phyloP scores from a whole-genome alignment of 2,329 filamentous ascomycete genomes.

The Sordariomycetes sp. region DNA sequence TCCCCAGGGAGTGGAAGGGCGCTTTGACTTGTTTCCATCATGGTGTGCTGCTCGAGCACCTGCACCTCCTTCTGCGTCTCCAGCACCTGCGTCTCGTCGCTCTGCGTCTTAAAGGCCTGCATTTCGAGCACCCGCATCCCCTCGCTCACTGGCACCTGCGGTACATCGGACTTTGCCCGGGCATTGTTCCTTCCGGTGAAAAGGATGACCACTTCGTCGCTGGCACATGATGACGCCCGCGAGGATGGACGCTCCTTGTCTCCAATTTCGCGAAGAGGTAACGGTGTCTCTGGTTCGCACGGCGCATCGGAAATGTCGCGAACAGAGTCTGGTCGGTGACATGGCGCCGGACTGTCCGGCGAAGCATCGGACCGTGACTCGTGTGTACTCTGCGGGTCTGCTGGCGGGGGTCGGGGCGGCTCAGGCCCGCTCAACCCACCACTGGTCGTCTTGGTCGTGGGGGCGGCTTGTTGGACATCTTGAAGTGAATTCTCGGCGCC shows the following conservation, averaged over 20 bases:
- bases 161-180: slow-evolving; percentile 5
- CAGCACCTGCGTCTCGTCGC: too few species aligned
- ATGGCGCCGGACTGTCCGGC: background rate
- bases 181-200: slow-evolving; percentile 41
- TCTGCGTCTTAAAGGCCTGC: background rate
- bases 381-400: background rate
- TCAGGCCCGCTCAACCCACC: background rate
- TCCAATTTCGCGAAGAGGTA: background rate
- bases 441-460: background rate
- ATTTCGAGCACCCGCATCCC: background rate
- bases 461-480: slow-evolving; percentile 11
- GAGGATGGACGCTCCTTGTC: background rate
- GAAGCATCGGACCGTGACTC: background rate
- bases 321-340: background rate
- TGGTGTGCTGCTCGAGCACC: background rate
- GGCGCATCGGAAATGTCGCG: background rate
- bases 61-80: background rate
- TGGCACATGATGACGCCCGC: background rate
- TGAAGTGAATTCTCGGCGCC: slow-evolving; percentile 36
- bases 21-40: background rate
- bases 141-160: background rate
- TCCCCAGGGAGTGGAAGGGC: background rate
- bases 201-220: slow-evolving; percentile 50
- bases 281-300: background rate
- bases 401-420: background rate